Percentiles rank a stretch among this genome's conserved stretches.
Conservation (phyloP, 2,329 filamentous ascomycete species). For the Fusarium oligoseptatum region DNA sequence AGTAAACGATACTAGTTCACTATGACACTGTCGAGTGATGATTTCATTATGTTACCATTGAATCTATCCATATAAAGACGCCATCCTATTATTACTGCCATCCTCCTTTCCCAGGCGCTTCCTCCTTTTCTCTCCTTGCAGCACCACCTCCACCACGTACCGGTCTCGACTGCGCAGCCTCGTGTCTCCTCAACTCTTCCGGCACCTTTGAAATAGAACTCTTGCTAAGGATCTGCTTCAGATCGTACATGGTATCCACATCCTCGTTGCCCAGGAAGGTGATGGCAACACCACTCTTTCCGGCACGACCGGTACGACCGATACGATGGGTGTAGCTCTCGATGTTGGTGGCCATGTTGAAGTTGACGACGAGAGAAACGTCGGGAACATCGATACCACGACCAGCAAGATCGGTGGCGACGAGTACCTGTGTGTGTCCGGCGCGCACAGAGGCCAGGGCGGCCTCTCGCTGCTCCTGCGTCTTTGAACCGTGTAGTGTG, state of each 20-base stretch:
- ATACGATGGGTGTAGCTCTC: slow-evolving; percentile 98
- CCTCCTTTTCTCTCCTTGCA: slow-evolving; percentile 49
- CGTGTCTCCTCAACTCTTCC: slow-evolving; percentile 90
- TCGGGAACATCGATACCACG: slow-evolving; percentile 98
- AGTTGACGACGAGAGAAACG: slow-evolving; percentile 95
- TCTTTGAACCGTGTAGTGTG: slow-evolving; percentile 95
- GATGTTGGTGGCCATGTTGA: slow-evolving; percentile 96
- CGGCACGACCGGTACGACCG: slow-evolving; percentile 95
- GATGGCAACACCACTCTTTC: slow-evolving; percentile 95
- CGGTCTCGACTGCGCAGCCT: slow-evolving; percentile 89
- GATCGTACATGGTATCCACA: slow-evolving; percentile 88
- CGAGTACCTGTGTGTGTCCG: slow-evolving; percentile 86
- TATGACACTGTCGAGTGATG: not conserved
- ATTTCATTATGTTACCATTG: slow-evolving; percentile 14
- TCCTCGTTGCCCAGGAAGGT: slow-evolving; percentile 96
- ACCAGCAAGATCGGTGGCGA: slow-evolving; percentile 94
- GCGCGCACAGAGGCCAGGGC: slow-evolving; percentile 87
- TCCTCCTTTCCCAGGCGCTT: slow-evolving; percentile 42
- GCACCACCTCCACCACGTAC: slow-evolving; percentile 52
- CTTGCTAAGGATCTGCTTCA: slow-evolving; percentile 96
- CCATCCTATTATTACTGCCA: slow-evolving; percentile 30
- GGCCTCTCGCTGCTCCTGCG: slow-evolving; percentile 96
- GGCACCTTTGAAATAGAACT: slow-evolving; percentile 89
- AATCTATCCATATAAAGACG: not conserved
- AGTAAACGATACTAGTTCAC: slow-evolving; percentile 5